Percentiles rank a stretch among this genome's conserved stretches.
phyloP scores from a whole-genome alignment of 2,329 filamentous ascomycete species.

The Botrytis fragariae region DNA sequence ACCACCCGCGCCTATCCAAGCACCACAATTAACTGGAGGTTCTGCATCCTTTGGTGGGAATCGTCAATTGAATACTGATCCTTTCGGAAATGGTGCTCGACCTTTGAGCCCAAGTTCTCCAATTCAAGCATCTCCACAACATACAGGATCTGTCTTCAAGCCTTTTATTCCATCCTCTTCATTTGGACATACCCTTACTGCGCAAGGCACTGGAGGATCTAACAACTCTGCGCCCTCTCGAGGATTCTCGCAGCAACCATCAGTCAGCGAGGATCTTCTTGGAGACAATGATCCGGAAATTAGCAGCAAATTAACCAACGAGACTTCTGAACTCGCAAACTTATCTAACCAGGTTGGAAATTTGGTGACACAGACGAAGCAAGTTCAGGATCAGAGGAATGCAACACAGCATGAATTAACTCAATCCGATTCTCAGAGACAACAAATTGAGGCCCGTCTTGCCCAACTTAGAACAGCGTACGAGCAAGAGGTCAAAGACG shows the following conservation, averaged over 20 bases:
- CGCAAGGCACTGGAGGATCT: slow-evolving; percentile 66
- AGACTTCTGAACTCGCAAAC: slow-evolving; percentile 91
- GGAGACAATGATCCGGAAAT: slow-evolving; percentile 86
- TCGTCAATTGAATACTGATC: slow-evolving; percentile 36
- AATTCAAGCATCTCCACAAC: slow-evolving; percentile 29
- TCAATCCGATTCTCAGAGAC: slow-evolving; percentile 81
- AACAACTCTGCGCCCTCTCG: slow-evolving; percentile 42
- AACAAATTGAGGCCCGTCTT: slow-evolving; percentile 85
- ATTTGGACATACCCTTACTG: slow-evolving; percentile 79
- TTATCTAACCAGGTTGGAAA: slow-evolving; percentile 93
- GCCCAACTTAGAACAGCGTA: slow-evolving; percentile 84
- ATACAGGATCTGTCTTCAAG: slow-evolving; percentile 60
- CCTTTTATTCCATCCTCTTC: slow-evolving; percentile 90
- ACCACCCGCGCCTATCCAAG: slow-evolving; percentile 49
- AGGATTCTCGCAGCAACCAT: slow-evolving; percentile 44
- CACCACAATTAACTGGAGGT: slow-evolving; percentile 70
- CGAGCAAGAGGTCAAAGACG: slow-evolving; percentile 87
- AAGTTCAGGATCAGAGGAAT: slow-evolving; percentile 78
- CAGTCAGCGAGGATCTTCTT: slow-evolving; percentile 77
- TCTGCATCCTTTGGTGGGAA: slow-evolving; percentile 58
- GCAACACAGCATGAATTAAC: slow-evolving; percentile 78
- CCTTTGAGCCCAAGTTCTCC: slow-evolving; percentile 35
- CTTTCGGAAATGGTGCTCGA: slow-evolving; percentile 42
- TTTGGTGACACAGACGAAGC: slow-evolving; percentile 89
- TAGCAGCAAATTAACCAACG: slow-evolving; percentile 81